Evolutionary conservation across 108 stramenopile species (phyloP), one percentile per base, ranked within the genome.

Genomic region (Cyclotella kingstonii): DNA sequence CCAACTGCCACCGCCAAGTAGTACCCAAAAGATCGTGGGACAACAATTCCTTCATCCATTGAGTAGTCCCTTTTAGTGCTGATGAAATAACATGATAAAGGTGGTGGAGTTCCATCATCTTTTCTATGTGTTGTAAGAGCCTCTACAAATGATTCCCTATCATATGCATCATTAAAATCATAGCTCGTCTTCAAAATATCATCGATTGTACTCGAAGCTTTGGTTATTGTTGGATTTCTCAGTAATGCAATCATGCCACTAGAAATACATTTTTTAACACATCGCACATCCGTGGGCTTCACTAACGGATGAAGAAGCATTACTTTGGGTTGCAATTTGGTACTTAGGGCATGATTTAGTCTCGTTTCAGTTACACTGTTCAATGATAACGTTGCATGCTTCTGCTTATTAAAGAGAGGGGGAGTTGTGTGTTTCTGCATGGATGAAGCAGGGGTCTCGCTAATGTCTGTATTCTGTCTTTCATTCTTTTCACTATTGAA

Each of bases 1-100:
- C 80, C 80, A 56, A 54, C 60, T 33, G 80, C 76, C 33, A 81
- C 70, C 14, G 71, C 70, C 26, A 77, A 42, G 19, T 77, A 67
- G 50, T 77, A 81, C 21, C 23, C 27, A 47, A 81, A 77, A 12
- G 75, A 73, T 46, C 71, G 33, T 39, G 72, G 67, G 3, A 81
- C 66, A 14, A 81, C 45, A 30, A 56, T 61, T 4, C 66, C 80
- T 4, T 81, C 79, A 18, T 40, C 56, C 26, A 34, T 57, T 30
- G 72, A 28, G 31, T 69, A 63, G 29, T 81, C 80, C 18, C 34
- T 49, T 18, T 77, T 61, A 2, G 55, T 50, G 44, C 80, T 68
- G 26, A 81, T 45, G 29, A 62, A 71, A 57, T 64, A 75, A 39
- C 27, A 73, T 0, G 65, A 66, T 15, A 44, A 38, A n/a, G 63